Conservation (phyloP, 352 stramenopile genomes). For the Pythium brachiatum region DNA sequence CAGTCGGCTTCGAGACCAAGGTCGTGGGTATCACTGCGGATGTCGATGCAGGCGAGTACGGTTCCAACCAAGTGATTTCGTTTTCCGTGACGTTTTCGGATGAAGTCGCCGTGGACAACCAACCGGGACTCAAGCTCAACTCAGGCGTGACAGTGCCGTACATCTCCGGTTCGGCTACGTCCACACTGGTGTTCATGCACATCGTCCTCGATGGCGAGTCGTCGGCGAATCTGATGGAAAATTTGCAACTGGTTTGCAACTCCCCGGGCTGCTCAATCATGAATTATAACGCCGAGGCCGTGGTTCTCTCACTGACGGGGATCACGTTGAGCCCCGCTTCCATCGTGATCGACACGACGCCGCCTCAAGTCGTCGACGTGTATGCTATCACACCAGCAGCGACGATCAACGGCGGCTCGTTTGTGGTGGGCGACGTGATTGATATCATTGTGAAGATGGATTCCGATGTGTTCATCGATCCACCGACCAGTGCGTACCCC, state of each 20-base stretch:
- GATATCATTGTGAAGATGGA: conserved; percentile 80
- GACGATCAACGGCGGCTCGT: conserved; percentile 55
- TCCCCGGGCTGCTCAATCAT: conserved; percentile 45
- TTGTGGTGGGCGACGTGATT: conserved; percentile 78
- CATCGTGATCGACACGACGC: conserved; percentile 60
- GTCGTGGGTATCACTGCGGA: conserved; percentile 48
- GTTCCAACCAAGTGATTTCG: conserved; percentile 68
- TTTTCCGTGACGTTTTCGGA: conserved; percentile 72
- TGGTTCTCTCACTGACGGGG: conserved; percentile 33
- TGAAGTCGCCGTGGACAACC: conserved; percentile 58
- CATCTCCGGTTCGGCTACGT: conserved; percentile 47
- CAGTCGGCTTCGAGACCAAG: conserved; percentile 38
- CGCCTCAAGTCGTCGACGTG: conserved; percentile 56
- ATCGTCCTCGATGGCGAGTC: conserved; percentile 54
- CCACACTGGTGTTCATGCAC: conserved; percentile 62
- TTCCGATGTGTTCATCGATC: conserved; percentile 72
- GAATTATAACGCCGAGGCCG: conserved; percentile 64
- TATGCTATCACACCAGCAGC: conserved; percentile 54
- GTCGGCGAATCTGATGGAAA: conserved; percentile 38
- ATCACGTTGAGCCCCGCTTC: conserved; percentile 42
- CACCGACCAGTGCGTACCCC: conserved; percentile 60
- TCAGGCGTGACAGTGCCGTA: conserved; percentile 56
- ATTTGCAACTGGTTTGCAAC: conserved; percentile 49
- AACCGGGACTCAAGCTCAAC: conserved; percentile 58
- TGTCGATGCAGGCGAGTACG: conserved; percentile 50